phyloP scores from a whole-genome alignment of 1,139 yeast genomes.

The Kodamaea arcana region DNA sequence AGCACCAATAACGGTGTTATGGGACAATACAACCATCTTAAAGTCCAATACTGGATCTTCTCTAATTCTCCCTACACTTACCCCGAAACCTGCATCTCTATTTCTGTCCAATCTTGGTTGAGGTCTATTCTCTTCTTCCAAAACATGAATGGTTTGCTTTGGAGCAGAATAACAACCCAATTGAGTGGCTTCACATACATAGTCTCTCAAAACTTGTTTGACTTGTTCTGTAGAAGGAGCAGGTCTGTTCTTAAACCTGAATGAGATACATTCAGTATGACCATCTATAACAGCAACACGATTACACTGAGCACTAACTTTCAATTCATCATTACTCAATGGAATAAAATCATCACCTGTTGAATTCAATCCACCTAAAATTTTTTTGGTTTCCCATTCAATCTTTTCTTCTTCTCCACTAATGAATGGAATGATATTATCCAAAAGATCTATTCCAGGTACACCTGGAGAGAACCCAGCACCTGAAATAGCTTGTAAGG shows the following conservation, averaged over 20 bases:
- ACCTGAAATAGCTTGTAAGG: constrained; percentile 96
- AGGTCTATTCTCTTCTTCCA: constrained; percentile 91
- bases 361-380: constrained; percentile 60
- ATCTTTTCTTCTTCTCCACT: constrained; percentile 98
- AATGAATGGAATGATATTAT: constrained; percentile 90
- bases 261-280: constrained; percentile 91
- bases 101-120: constrained; percentile 98
- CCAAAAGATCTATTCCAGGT: constrained; percentile 89
- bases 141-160: constrained; percentile 80
- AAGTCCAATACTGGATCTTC: constrained; percentile 88
- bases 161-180: constrained; percentile 92
- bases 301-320: constrained; percentile 93
- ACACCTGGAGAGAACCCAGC: constrained; percentile 99
- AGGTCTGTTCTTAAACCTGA: constrained; percentile 76
- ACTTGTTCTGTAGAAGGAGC: constrained; percentile 83
- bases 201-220: constrained; percentile 64
- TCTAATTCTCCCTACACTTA: constrained; percentile 91
- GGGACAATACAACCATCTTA: constrained; percentile 95
- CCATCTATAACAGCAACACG: constrained; percentile 98
- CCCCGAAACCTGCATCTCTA: constrained; percentile 92
- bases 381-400: constrained; percentile 97
- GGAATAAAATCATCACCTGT: constrained; percentile 58
- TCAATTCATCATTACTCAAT: constrained; percentile 65
- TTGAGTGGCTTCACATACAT: constrained; percentile 77
- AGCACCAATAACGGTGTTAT: constrained; percentile 96